Base-by-base conservation (phyloP, 2,329 filamentous ascomycete species). In the Ilyonectria robusta region DNA sequence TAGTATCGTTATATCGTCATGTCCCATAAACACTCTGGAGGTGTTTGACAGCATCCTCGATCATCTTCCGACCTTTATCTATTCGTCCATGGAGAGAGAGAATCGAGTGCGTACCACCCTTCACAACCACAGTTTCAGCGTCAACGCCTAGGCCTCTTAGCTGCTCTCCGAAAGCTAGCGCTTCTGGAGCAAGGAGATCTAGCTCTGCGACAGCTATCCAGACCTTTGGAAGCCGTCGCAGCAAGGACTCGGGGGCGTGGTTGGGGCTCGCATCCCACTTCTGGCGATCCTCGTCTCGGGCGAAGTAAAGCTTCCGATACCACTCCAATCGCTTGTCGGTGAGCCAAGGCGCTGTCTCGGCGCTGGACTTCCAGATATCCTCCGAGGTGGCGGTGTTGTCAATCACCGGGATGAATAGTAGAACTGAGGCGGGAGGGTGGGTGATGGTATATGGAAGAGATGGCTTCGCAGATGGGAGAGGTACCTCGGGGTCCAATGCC, bases 241-340 rank as follows among this genome's bases (percentile, higher is more conserved):
- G 47, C 3, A 79, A 35, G 3, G 57, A n/a, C 2, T 66, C 56
- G 0, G 78, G 70, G 3, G 78, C 74, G n/a, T 72, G 57, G 35
- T 78, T 78, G 5, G 80, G 79, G 17, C 78, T 80, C 4, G 78
- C 77, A 17, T 80, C 74, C 73, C 78, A 81, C 40, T 66, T 68
- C 9, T 53, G 58, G 35, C 70, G 74, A 15, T 78, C 67, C 2
- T 68, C 67, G 8, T 71, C 59, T n/a, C 68, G 67, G 1, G 76
- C 54, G 21, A 81, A 71, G 48, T 81, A 81, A 58, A 80, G 75
- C 29, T 72, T 65, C n/a, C 80, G 78, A 58, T 81, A 81, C 76
- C 78, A 80, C n/a, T 71, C 68, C 76, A 81, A 78, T 9, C 79
- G 74, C 3, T 67, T 54, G 5, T 78, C 74, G 1, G 77, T 81